Evolutionary conservation across 306 rosid genomes (phyloP), one percentile per base, ranked within the genome.

Genomic region (Prunus persica): DNA sequence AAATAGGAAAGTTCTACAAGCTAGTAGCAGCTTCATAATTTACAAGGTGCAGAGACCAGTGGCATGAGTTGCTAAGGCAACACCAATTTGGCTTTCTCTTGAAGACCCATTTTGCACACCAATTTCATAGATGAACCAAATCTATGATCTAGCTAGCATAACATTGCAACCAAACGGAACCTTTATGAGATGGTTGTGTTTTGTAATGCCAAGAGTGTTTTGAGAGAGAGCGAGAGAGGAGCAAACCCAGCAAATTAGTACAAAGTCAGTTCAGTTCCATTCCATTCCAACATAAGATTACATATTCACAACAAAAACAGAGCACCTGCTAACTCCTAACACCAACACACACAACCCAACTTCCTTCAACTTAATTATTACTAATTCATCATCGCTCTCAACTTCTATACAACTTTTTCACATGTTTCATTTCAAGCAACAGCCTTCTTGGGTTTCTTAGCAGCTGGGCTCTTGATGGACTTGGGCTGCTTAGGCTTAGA

Each of bases 401-500:
- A 32, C 51, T 66, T 16, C 2, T 28, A 65, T 57, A 24, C 55
- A 15, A 27, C 10, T 9, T 27, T 15, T 22, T 8, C 5, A 19
- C 20, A 8, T 43, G 3, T 22, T 10, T 34, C 41, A 34, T 8
- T 34, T 84, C 63, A 81, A 15, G 78, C 91, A 52, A 38, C 69
- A 5, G 82, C 78, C 71, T 76, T 94, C 75, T 85, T 84, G 3
- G 88, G 72, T 83, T 89, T 86, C 91, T 88, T 91, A 0, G 89
- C 79, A 18, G 83, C 62, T 18, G 94, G 84, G 20, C 89, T 83
- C 82, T 67, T 90, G 8, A 94, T 82, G 9, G 96, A 88, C 72
- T 84, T 93, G 2, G 91, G 93, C 86, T 87, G 93, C 25, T 93
- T 93, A 2, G 95, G 97, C 85, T 90, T 91, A 15, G 89, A 63